A percentile compares a stretch with the other conserved stretches of the same genome.
These are phyloP conservation scores for Fraxinus quadrangulata DNA, from an alignment of 257 asterid species.

Conservation along the genomic window DNA sequence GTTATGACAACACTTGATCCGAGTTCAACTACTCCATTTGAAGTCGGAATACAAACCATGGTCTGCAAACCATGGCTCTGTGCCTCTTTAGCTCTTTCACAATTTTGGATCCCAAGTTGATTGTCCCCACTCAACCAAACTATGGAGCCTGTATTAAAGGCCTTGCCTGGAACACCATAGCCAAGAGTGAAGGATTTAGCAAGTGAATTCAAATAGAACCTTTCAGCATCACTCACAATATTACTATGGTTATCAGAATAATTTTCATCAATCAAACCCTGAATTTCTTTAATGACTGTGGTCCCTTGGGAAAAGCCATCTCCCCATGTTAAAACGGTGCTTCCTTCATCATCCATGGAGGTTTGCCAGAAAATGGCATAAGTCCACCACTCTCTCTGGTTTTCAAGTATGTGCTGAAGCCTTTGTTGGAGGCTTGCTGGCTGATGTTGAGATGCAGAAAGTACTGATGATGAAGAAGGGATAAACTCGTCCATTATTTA, in stretches of 20 bases:
- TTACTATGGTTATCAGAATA: constrained; percentile 31
- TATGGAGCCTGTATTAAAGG: constrained; percentile 52
- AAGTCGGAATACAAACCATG: constrained; percentile 64
- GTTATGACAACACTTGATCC: constrained; percentile 54
- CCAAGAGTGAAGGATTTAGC: constrained; percentile 56
- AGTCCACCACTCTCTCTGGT: constrained; percentile 54
- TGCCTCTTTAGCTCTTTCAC: constrained; percentile 70
- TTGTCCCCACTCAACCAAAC: constrained; percentile 66
- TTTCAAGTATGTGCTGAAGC: constrained; percentile 53
- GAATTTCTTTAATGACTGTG: constrained; percentile 60
- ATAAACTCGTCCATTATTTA: constrained; percentile 36
- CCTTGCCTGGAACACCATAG: constrained; percentile 61
- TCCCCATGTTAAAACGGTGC: constrained; percentile 46
- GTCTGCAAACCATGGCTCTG: constrained; percentile 74
- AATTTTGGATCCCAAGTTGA: constrained; percentile 58
- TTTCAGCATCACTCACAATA: constrained; percentile 65
- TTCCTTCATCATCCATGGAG: constrained; percentile 40
- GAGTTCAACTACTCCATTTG: constrained; percentile 61
- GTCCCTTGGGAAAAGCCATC: constrained; percentile 72
- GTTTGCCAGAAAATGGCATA: constrained; percentile 62
- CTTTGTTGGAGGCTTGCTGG: constrained; percentile 40
- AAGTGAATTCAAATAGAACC: constrained; percentile 85
- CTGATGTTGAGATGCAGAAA: constrained; percentile 7
- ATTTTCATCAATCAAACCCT: constrained; percentile 50
- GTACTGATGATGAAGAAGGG: constrained; percentile 25